phyloP scores from a whole-genome alignment of 768 basidiomycete genomes.

The Mycena albidolilacea region DNA sequence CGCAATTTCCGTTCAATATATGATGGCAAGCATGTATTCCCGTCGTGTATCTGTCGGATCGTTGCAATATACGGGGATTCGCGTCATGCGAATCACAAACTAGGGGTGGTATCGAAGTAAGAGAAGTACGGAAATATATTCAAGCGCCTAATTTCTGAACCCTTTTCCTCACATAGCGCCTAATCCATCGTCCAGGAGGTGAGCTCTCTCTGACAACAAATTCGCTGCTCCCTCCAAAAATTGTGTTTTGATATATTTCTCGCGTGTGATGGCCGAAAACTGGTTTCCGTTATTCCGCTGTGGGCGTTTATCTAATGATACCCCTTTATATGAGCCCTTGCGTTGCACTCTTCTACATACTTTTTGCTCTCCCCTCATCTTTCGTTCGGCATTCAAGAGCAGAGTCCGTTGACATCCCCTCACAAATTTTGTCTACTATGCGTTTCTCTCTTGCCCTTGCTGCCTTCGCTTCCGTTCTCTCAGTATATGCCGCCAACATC shows the following conservation, averaged over 20 bases:
- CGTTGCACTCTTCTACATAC: too few relatives aligned
- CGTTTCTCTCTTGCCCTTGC: conserved; percentile 15
- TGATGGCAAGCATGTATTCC: too few relatives aligned
- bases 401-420: too few relatives aligned
- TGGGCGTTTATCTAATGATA: too few relatives aligned
- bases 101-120: neutral
- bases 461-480: conserved; percentile 2
- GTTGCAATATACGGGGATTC: neutral
- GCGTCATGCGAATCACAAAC: neutral
- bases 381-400: too few relatives aligned
- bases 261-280: too few relatives aligned
- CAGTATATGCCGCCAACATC: conserved; percentile 5
- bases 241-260: neutral
- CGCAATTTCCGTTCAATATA: too few relatives aligned
- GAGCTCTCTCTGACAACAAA: neutral
- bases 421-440: conserved; percentile 4
- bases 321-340: too few relatives aligned
- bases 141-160: neutral
- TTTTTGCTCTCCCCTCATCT: too few relatives aligned
- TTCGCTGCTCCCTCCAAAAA: neutral
- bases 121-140: conserved; percentile 7
- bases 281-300: too few relatives aligned
- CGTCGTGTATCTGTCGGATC: too few relatives aligned
- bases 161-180: too few relatives aligned
- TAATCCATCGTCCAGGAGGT: neutral